Base-by-base conservation (phyloP, 768 basidiomycete genomes). In the Arthromyces matolae region DNA sequence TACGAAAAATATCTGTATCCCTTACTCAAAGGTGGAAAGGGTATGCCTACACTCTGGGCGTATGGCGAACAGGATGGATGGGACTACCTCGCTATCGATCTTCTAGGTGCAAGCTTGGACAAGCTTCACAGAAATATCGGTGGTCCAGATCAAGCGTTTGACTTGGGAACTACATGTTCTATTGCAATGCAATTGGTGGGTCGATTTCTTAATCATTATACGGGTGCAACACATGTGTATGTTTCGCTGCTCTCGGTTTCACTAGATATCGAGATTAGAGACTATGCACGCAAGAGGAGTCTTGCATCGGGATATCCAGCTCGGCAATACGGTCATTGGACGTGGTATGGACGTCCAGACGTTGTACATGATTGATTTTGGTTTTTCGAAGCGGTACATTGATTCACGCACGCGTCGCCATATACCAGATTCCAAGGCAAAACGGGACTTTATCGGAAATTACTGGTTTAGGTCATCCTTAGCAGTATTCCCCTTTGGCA, bases 311-410 rank as follows among this genome's bases (percentile, higher is more conserved):
- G 87, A 90, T 52, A 83, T 90, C 41, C 87, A 90, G 52, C 76
- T 89, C 6, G 87, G 88, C 1, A 90, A 90, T 60, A 84, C 82
- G 54, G 80, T 79, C 3, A 61, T 89, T 43, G 87, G 87, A 12
- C 68, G 75, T 40, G 64, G 73, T 3, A 80, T 83, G 1, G 68
- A 86, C 52, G 71, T 84, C 12, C 72, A 72, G 42, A 73, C 66
- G 29, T 71, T 90, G 52, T 89, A 88, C 58, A 84, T 89, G 86
- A 90, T 90, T 56, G 88, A 90, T 62, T 89, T 90, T 60, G 87
- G 87, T 12, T 90, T 90, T 62, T 86, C 86, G 14, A 89, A 89
- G 58, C 76, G 75, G 25, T 90, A 86, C 53, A 80, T 89, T 52
- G 84, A 90, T 64, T 75, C 76, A 18, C 52, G 62, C 37, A 86